phyloP scores from a whole-genome alignment of 768 basidiomycete species.

The Amanita rubescens region DNA sequence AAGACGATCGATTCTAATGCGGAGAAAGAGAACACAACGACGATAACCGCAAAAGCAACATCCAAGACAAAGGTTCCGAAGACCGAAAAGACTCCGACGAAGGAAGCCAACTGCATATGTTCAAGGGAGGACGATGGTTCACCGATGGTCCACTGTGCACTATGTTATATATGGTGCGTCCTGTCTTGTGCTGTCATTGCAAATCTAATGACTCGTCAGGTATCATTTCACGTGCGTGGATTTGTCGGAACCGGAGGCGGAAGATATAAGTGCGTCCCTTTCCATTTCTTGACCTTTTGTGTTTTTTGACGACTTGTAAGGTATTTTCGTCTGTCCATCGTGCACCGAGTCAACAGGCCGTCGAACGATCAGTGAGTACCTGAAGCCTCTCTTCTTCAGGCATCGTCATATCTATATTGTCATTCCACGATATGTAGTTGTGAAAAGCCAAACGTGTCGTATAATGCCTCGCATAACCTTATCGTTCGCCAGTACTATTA shows the following conservation, averaged over 20 bases:
- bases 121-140: conserved; percentile 65
- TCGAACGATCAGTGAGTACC: conserved; percentile 72
- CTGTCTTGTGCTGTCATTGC: not conserved
- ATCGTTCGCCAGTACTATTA: conserved; percentile 5
- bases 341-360: conserved; percentile 57
- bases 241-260: conserved; percentile 55
- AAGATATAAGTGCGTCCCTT: conserved; percentile 64
- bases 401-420: conserved; percentile 7
- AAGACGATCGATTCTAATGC: conserved; percentile 3
- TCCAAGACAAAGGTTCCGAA: conserved; percentile 7
- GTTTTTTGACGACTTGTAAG: conserved; percentile 27
- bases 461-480: conserved; percentile 17
- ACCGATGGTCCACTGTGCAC: conserved; percentile 72
- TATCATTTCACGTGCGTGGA: conserved; percentile 78
- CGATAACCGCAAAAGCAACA: conserved; percentile 7
- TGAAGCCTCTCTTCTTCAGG: conserved; percentile 18
- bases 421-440: conserved; percentile 24
- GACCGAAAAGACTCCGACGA: conserved; percentile 6
- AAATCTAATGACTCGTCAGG: conserved; percentile 33
- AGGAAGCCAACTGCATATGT: conserved; percentile 52
- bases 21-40: conserved; percentile 4
- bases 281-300: not conserved
- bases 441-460: conserved; percentile 26
- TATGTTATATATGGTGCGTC: conserved; percentile 65
- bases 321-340: conserved; percentile 45